Percentiles rank a stretch among this genome's conserved stretches.
phyloP scores from a whole-genome alignment of 805 yeast species.

The Wickerhamomyces rabaulensis region DNA sequence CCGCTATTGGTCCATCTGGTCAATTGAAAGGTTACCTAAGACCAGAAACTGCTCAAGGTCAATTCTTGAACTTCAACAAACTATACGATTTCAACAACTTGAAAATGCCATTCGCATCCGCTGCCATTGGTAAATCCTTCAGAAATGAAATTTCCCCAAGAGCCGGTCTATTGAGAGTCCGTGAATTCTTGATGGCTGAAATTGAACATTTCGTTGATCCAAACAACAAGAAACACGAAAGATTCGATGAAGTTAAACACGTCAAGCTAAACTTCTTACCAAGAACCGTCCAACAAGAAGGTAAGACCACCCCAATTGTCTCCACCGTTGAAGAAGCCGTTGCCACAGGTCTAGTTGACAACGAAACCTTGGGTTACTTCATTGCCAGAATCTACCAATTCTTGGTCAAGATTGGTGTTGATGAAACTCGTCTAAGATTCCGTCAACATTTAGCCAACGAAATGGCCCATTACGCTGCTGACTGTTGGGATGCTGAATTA shows the following conservation, averaged over 20 bases:
- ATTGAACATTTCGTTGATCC: constrained; percentile 99
- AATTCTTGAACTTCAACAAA: constrained; percentile 91
- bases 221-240: constrained; percentile 71
- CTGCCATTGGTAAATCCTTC: constrained; percentile 97
- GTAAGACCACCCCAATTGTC: constrained; percentile 62
- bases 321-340: constrained; percentile 91
- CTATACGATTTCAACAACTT: constrained; percentile 91
- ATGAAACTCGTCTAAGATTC: constrained; percentile 78
- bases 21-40: constrained; percentile 90
- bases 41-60: constrained; percentile 99
- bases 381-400: constrained; percentile 88
- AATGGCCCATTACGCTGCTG: constrained; percentile 99
- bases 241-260: constrained; percentile 72
- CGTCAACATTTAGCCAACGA: constrained; percentile 98
- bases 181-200: constrained; percentile 99
- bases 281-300: constrained; percentile 81
- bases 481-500: constrained; percentile 99
- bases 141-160: constrained; percentile 99
- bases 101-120: constrained; percentile 99
- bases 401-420: constrained; percentile 85
- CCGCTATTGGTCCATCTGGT: constrained; percentile 99
- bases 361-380: constrained; percentile 95
- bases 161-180: constrained; percentile 94
- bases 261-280: constrained; percentile 75
- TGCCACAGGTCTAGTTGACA: constrained; percentile 79